Evolutionary conservation across 2,329 filamentous ascomycete genomes (phyloP).

Genomic region (Lasiodiplodia theobromae): DNA sequence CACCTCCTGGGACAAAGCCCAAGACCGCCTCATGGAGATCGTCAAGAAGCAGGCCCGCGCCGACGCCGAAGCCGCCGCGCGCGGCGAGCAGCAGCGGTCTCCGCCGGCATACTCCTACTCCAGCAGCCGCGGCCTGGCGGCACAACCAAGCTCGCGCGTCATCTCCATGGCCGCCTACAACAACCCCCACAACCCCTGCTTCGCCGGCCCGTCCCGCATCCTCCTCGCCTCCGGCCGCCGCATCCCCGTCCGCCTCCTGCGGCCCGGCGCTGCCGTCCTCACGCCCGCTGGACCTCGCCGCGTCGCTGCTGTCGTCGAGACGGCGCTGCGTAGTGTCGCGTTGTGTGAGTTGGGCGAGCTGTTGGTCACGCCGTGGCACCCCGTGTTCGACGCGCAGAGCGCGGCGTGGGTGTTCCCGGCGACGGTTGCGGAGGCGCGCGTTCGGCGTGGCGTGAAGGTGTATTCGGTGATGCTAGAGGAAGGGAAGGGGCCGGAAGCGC

Average conservation of each 20-base stretch:
- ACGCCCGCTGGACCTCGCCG: slow-evolving; percentile 60
- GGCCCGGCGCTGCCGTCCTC: slow-evolving; percentile 49
- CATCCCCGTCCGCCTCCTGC: slow-evolving; percentile 54
- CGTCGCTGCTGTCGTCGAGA: slow-evolving; percentile 62
- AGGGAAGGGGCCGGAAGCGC: slow-evolving; percentile 53
- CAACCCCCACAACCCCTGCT: slow-evolving; percentile 56
- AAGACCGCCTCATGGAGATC: not conserved
- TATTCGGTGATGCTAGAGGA: slow-evolving; percentile 65
- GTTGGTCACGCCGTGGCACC: slow-evolving; percentile 68
- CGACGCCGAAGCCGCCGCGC: slow-evolving; percentile 35
- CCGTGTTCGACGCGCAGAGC: slow-evolving; percentile 50
- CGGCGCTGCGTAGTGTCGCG: slow-evolving; percentile 47
- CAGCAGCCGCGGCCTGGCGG: not conserved
- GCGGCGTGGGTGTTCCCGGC: slow-evolving; percentile 58
- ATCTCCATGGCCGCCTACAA: slow-evolving; percentile 56
- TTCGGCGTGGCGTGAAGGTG: slow-evolving; percentile 59
- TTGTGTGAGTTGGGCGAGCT: slow-evolving; percentile 59
- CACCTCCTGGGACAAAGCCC: slow-evolving; percentile 1
- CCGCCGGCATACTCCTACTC: not conserved
- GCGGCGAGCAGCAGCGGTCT: not conserved
- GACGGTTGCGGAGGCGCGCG: slow-evolving; percentile 40
- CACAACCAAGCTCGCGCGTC: slow-evolving; percentile 5
- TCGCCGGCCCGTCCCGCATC: slow-evolving; percentile 59
- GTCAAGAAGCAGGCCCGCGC: slow-evolving; percentile 9
- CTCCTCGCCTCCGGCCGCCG: slow-evolving; percentile 51